These are phyloP conservation scores for Rubroboletus satanas DNA, from an alignment of 768 basidiomycete genomes.

Conservation along the genomic window DNA sequence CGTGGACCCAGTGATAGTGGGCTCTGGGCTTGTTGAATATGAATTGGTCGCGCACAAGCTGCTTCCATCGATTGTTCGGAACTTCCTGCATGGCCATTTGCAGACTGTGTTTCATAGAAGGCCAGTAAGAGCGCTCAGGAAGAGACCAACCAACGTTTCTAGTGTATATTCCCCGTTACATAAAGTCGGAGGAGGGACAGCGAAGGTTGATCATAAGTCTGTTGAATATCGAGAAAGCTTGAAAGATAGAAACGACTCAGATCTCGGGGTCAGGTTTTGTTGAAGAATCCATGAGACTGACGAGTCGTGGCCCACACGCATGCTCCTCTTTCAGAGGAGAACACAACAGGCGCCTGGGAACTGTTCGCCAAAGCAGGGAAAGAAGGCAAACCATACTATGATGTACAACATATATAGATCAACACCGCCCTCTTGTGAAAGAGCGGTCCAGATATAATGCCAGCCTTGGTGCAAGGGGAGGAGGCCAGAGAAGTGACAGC, in stretches of 20 bases:
- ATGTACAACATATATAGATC: neutral
- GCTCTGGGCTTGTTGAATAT: neutral
- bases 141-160: neutral
- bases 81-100: neutral
- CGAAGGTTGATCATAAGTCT: neutral
- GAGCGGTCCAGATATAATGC: constrained; percentile 9
- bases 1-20: neutral
- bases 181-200: neutral
- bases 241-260: neutral
- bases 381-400: neutral
- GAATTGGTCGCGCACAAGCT: neutral
- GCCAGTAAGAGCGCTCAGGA: neutral
- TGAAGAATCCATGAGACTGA: neutral
- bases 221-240: neutral
- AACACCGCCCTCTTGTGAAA: neutral
- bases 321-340: neutral
- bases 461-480: neutral
- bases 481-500: neutral
- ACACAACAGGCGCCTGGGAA: neutral
- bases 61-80: neutral
- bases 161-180: no score
- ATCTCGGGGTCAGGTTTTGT: neutral
- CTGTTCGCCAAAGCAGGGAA: neutral
- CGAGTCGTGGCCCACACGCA: neutral
- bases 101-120: neutral